Evolutionary conservation across 345 rosid genomes (phyloP), one percentile per base, ranked within the genome.

Genomic region (Melastoma malabathricum): DNA sequence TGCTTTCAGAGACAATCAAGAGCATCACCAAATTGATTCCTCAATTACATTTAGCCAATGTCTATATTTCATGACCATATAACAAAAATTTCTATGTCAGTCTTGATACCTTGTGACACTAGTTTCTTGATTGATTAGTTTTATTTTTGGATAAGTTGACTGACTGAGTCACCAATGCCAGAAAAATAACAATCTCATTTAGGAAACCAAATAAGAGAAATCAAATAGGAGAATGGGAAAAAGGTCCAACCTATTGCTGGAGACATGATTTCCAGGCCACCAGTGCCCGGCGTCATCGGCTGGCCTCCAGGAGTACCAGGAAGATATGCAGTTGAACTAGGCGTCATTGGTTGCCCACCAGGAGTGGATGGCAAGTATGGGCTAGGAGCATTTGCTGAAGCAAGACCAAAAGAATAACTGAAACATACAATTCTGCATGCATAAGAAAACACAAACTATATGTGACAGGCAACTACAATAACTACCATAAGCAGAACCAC

Each of bases 251-350:
- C 93, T 74, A 81, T 64, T 51, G 70, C 95, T 59, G 98, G 96
- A 60, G 98, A 92, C 95, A 86, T 84, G 54, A 67, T 65, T 75
- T 92, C 93, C 16, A 78, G 81, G 68, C 96, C 89, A 39, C 77
- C 87, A 29, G 82, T 77, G 43, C 82, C 84, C n/a, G 98, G 98
- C 16, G 96, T 92, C 98, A 92, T 92, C 44, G 92, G 96, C 64
- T 92, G 98, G 56, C 96, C 96, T 41, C 96, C 96, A 44, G 96
- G 98, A 61, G 98, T 92, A 39, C 95, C 93, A 44, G 98, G 98
- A 55, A 87, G 73, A 69, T 77, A 92, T 10, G 81, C 66, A 38
- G 75, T 65, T 10, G 93, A 84, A 52, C 81, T 77, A 7, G 98
- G 98, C 16, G 98, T 87, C 95, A 82, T 82, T 13, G 96, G 96